Evolutionary conservation across 257 asterid genomes (phyloP), one percentile per base, ranked within the genome.

Genomic region (Solanum etuberosum): DNA sequence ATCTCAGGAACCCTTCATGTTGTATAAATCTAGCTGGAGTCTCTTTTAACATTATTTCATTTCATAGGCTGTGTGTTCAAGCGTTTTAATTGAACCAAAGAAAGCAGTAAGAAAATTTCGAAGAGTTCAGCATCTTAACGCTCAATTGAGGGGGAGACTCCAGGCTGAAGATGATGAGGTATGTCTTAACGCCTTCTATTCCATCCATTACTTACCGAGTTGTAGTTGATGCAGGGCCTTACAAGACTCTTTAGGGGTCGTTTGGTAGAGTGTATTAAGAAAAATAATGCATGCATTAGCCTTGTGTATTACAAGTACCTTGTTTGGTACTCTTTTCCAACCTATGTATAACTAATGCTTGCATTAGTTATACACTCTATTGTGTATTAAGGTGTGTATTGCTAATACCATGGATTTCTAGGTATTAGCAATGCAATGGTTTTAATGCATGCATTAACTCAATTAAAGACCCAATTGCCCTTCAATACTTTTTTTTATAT

Each of bases 71-170:
- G 88, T 94, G 27, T 97, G 99, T 89, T 89, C 95, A 86, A 89
- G 90, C 87, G 92, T 94, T 40, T 23, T 86, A 76, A 89, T 93
- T 87, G 93, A 95, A 86, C 99, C 99, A 61, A 90, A 92, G 93
- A 97, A 97, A 93, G 93, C 94, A 81, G 88, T 97, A 46, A 90
- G 98, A 42, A 97, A 96, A 88, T 98, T 96, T 63, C 90, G 95
- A 37, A 94, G 98, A 72, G 93, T 96, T 83, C 99, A 95, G 88
- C 99, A 97, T 92, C 99, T 97, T 89, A 96, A 97, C 85, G 96
- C 98, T 88, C 95, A 90, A 88, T 89, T 97, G 87, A 88, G 93
- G 4, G 98, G 98, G 67, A 93, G 89, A 48, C 89, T 97, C 90
- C 89, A 86, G 86, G 91, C 87, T 88, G 99, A 93, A 89, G 98